phyloP scores from a whole-genome alignment of 1,284 basidiomycete genomes.

The Leccinum griseonigrum region DNA sequence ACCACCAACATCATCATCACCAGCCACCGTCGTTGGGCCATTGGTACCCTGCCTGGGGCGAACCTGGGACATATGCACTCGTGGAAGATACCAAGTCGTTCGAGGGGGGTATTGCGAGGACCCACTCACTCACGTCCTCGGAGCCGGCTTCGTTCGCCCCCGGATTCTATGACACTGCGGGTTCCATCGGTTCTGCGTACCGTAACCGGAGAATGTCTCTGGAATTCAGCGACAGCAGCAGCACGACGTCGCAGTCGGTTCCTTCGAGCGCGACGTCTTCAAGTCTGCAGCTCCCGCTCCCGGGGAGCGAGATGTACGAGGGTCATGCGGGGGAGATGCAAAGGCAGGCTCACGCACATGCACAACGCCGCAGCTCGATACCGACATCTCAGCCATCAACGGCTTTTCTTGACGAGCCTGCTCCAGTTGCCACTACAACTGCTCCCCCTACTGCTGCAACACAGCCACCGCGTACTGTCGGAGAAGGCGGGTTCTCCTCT shows the following conservation, averaged over 20 bases:
- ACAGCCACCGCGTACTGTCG: conserved; percentile 16
- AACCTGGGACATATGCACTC: background rate
- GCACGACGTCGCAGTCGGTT: conserved; percentile 32
- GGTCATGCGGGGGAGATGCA: conserved; percentile 21
- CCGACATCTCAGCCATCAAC: conserved; percentile 16
- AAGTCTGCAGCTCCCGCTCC: conserved; percentile 40
- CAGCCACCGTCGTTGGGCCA: conserved; percentile 17
- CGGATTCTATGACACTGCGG: conserved; percentile 20
- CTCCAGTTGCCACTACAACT: background rate
- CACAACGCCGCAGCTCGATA: conserved; percentile 19
- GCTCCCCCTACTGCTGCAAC: background rate
- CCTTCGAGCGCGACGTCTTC: conserved; percentile 40
- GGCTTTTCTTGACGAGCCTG: conserved; percentile 8
- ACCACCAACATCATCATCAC: conserved; percentile 1
- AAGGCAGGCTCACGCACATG: conserved; percentile 8
- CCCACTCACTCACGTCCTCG: conserved; percentile 19
- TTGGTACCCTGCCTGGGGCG: background rate
- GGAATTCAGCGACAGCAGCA: conserved; percentile 35
- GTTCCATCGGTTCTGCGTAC: conserved; percentile 26
- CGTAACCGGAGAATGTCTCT: conserved; percentile 28
- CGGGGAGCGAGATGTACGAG: conserved; percentile 24
- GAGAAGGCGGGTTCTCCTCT: conserved; percentile 54
- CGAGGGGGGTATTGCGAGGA: conserved; percentile 4
- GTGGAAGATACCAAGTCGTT: background rate
- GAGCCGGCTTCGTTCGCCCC: conserved; percentile 24